Evolutionary conservation across 352 stramenopile species (phyloP), one percentile per base, ranked within the genome.

Genomic region (Pythium utonaiense): DNA sequence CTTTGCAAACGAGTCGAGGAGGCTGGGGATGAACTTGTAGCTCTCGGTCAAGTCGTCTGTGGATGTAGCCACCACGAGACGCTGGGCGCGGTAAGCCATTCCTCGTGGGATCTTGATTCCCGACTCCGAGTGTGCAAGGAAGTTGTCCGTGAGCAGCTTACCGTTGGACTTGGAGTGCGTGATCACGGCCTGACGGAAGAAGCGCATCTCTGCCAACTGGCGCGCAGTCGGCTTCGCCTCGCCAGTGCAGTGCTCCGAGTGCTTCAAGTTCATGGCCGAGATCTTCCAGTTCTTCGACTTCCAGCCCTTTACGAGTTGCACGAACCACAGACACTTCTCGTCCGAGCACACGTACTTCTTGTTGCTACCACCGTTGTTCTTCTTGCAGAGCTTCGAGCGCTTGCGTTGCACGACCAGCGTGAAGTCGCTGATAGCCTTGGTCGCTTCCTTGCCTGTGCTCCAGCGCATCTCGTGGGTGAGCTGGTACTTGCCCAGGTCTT

Each of bases 241-340:
- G 14, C 83, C 83, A 0, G 67, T 78, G 70, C 83, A 93, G n/a
- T 68, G 66, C 0, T 80, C 71, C 41, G 81, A 88, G 57, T 93
- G 83, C 53, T 82, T 83, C 24, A 93, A 60, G 44, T 91, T 90
- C 83, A 93, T 93, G n/a, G 81, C 80, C 31, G 83, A 93, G 66
- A 93, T 93, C 58, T 93, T 93, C 83, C 83, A 93, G 67, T 85
- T 93, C 68, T 91, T 88, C n/a, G 80, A 87, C 62, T 93, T 93
- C 70, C 78, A 84, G 1, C 80, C 81, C 61, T 91, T 91, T 27
- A 90, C 77, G 16, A 91, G 70, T 48, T 86, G 81, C 24, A 91
- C 81, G 52, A 91, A 93, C 83, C 83, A 93, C 7, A 86, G 44
- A 21, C 83, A 93, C 8, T 68, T 56, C 8, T 87, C 70, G 40